Evolutionary conservation across 352 stramenopile species (phyloP), one percentile per base, ranked within the genome.

Genomic region (Globisporangium yorkense): DNA sequence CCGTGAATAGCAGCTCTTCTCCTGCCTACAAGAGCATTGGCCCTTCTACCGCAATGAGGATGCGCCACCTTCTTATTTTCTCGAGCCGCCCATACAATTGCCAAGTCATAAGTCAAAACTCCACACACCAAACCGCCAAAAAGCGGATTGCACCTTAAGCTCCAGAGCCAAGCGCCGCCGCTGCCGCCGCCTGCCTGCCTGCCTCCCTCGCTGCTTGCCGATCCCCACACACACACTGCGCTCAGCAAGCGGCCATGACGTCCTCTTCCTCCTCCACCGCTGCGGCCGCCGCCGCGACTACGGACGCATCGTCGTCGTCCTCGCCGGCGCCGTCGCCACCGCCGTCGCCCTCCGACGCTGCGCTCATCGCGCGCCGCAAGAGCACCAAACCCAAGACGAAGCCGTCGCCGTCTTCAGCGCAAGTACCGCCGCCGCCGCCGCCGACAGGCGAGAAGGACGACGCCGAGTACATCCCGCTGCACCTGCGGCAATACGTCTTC

Each of bases 381-480:
- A 59, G 24, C 31, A 37, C 58, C 5, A 43, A 35, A 24, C 33
- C 33, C 33, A 39, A 39, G 33, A 13, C 33, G 8, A 39, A 39
- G 33, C 27, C 41, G 8, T 27, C 29, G 27, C 20, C 54, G 7
- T 24, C 58, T 8, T 9, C 39, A 9, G 1, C 33, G 33, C 4
- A 9, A 43, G 21, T 46, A 21, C 29, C 20, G 2, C 48, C 6
- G 31, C 52, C 9, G 16, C 27, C 33, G 44, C 47, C 13, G 24
- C 35, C 16, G 52, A 52, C 9, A 3, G 39, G 29, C n/a, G 53
- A 70, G 37, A 71, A 75, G 51, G 53, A 62, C 35, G 79, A 93
- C 64, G 80, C 75, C 54, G 74, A 92, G 53, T 97, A 93, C 70
- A 81, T 98, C 29, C 93, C 90, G 3, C n/a, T 57, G 48, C 91